phyloP scores from a whole-genome alignment of 768 basidiomycete species.

The Suillus decipiens region DNA sequence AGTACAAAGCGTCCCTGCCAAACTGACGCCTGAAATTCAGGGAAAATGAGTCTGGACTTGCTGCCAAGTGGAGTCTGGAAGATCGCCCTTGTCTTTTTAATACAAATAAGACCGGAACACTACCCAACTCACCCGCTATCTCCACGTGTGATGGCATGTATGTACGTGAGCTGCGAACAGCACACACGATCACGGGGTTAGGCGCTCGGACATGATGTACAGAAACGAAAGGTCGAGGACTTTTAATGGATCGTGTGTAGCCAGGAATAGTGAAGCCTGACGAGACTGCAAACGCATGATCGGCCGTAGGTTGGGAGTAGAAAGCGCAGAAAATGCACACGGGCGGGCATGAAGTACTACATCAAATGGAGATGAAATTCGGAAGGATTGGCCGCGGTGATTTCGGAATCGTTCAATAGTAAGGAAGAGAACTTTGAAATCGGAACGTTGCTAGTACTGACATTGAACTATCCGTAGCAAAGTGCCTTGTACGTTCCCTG shows the following conservation, averaged over 20 bases:
- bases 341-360: constrained; percentile 1
- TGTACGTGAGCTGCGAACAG: neutral
- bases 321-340: neutral
- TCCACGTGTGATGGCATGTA: neutral
- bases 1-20: neutral
- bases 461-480: neutral
- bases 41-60: no score
- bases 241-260: neutral
- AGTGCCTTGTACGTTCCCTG: neutral
- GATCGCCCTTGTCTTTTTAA: neutral
- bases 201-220: neutral
- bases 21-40: neutral
- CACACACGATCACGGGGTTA: neutral
- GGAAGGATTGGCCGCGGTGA: neutral
- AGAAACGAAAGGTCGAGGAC: neutral
- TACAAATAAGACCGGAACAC: neutral
- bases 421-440: neutral
- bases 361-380: constrained; percentile 4
- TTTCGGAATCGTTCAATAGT: neutral
- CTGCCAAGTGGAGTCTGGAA: neutral
- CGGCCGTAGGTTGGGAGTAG: neutral
- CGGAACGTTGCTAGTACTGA: neutral
- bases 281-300: neutral
- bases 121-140: neutral
- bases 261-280: neutral